Evolutionary conservation across 2,329 filamentous ascomycete species (phyloP), one percentile per base, ranked within the genome.

Genomic region (Tricladium varicosporioides): DNA sequence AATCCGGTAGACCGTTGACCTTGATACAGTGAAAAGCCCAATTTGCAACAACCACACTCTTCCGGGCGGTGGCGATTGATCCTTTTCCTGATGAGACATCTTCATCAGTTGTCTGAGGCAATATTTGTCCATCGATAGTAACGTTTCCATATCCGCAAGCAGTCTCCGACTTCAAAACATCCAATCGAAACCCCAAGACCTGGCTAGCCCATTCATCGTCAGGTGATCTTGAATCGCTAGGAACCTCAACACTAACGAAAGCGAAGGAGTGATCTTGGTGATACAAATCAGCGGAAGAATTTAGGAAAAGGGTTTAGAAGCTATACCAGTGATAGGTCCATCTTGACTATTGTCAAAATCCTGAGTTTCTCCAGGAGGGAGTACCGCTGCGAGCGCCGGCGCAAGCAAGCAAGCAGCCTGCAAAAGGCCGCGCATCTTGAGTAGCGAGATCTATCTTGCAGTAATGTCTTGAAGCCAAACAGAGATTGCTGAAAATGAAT

Each of bases 11-110:
- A 19, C 72, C 70, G 54, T 73, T 73, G 51, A 73, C 69, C 13
- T 73, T 71, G 42, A 77, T 67, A 59, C 80, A 83, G 57, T 74
- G 72, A 56, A 80, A 76, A 14, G 70, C 66, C 80, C 80, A 83
- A 50, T 72, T 70, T 56, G 76, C 77, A 18, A 71, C 66, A 52
- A 80, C 69, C 50, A 71, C 63, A 54, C 67, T 69, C 54, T 73
- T 74, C 27, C 73, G 63, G 31, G 73, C 69, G 44, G 74, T 69
- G 13, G 69, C 67, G 54, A 82, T 68, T 16, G 71, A 64, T 16
- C 77, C 78, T 31, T 72, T 73, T 49, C 78, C 78, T 45, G 64
- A 57, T 31, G 60, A 60, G 7, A 59, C 46, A 54, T 71, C 67
- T 16, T 66, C 72, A 11, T 60, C 48, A 5, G 57, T 32, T 45